phyloP scores from a whole-genome alignment of 129 eudicot genomes.

The Silybum marianum region DNA sequence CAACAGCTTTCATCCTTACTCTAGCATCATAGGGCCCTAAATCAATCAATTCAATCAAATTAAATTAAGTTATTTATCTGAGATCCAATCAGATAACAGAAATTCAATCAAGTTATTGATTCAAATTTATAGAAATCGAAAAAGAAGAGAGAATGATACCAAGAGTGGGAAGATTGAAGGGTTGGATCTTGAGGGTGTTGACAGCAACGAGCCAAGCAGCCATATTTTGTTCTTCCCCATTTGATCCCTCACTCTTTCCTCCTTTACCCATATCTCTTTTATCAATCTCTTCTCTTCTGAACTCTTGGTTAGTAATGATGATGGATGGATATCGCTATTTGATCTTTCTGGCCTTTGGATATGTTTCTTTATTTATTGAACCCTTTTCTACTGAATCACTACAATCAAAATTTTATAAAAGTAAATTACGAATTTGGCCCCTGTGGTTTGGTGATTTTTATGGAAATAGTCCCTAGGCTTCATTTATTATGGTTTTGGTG shows the following conservation, averaged over 20 bases:
- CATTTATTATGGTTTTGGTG: too few relatives aligned
- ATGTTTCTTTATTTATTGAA: too few relatives aligned
- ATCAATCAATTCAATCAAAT: background rate
- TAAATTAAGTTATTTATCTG: background rate
- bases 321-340: background rate
- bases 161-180: constrained; percentile 84
- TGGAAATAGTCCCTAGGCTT: too few relatives aligned
- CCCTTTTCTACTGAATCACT: too few relatives aligned
- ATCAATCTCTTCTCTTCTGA: background rate
- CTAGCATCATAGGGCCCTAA: constrained; percentile 62
- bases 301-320: too few relatives aligned
- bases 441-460: too few relatives aligned
- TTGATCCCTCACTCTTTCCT: constrained; percentile 30
- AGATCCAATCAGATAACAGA: background rate
- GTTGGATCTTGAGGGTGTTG: constrained; percentile 77
- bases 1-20: constrained; percentile 69
- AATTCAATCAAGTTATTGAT: background rate
- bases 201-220: constrained; percentile 93
- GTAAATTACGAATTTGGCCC: too few relatives aligned
- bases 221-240: constrained; percentile 63
- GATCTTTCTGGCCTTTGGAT: background rate
- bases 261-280: constrained; percentile 53
- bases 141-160: constrained; percentile 54
- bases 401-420: too few relatives aligned
- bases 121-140: background rate